Conservation (phyloP, 257 asterid species). For the Catharanthus roseus region DNA sequence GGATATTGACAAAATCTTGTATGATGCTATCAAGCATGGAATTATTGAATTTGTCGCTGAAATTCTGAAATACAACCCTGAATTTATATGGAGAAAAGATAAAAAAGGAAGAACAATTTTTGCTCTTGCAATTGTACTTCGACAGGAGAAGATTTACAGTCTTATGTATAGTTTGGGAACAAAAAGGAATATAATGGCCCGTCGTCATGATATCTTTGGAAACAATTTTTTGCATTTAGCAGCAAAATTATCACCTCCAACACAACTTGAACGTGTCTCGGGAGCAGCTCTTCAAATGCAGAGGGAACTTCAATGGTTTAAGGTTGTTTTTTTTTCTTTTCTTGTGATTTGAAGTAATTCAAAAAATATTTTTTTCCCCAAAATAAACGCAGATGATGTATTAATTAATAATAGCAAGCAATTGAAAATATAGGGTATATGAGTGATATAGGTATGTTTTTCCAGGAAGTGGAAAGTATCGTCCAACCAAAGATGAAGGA, state of each 20-base stretch:
- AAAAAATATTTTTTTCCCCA: no score
- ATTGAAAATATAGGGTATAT: no score
- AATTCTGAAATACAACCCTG: conserved; percentile 13
- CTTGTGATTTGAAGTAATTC: no score
- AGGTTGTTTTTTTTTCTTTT: conserved; percentile 11
- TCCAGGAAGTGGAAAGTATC: conserved; percentile 35
- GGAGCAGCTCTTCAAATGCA: conserved; percentile 42
- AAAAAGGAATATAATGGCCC: conserved; percentile 18
- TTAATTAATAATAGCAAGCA: no score
- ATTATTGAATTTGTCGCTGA: conserved; percentile 23
- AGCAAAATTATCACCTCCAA: conserved; percentile 21
- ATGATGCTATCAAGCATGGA: conserved; percentile 31
- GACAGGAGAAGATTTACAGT: conserved; percentile 27
- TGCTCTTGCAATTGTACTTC: conserved; percentile 22
- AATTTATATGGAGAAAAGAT: conserved; percentile 18
- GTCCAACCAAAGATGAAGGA: conserved; percentile 24
- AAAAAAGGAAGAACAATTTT: conserved; percentile 11
- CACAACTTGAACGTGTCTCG: conserved; percentile 16
- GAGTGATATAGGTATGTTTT: no score
- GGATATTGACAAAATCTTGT: conserved; percentile 33
- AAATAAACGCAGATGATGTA: no score
- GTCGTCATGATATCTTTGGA: neutral
- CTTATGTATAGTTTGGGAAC: conserved; percentile 18
- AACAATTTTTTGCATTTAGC: conserved; percentile 36
- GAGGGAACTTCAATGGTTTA: conserved; percentile 35